phyloP scores from a whole-genome alignment of 306 rosid genomes.

The Acacia crassicarpa region DNA sequence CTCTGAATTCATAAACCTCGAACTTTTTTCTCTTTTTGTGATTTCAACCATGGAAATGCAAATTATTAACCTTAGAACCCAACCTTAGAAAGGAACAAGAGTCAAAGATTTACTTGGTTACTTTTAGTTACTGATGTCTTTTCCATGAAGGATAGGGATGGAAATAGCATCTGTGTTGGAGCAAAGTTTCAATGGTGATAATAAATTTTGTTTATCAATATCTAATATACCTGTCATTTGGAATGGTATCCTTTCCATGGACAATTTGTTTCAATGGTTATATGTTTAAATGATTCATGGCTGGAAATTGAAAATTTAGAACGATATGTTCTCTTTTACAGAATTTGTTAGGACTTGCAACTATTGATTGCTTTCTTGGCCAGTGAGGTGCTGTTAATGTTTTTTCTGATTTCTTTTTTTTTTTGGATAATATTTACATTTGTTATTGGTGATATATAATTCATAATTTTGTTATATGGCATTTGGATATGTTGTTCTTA shows the following conservation, averaged over 20 bases:
- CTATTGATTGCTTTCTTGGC: constrained; percentile 5
- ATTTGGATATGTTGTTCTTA: neutral
- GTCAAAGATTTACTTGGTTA: neutral
- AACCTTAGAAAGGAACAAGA: neutral
- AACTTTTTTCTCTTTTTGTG: constrained; percentile 5
- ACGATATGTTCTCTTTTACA: neutral
- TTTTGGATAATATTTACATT: neutral
- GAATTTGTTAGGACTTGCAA: neutral
- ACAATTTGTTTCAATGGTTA: neutral
- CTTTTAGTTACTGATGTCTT: neutral
- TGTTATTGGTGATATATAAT: neutral
- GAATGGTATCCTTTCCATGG: constrained; percentile 2
- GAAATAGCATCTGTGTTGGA: constrained; percentile 13
- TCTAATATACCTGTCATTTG: neutral
- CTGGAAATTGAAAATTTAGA: no score
- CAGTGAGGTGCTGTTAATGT: neutral
- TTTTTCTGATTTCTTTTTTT: neutral
- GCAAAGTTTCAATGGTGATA: constrained; percentile 1
- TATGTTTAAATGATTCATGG: neutral
- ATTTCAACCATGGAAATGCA: neutral
- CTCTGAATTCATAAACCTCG: neutral
- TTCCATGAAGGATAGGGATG: constrained; percentile 8
- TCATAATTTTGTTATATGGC: neutral
- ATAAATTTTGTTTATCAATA: neutral
- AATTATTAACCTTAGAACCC: constrained; percentile 14